A percentile compares a stretch with the other conserved stretches of the same genome.
phyloP scores from a whole-genome alignment of 495 filamentous ascomycete species.

The Penicillium atrosanguineum region DNA sequence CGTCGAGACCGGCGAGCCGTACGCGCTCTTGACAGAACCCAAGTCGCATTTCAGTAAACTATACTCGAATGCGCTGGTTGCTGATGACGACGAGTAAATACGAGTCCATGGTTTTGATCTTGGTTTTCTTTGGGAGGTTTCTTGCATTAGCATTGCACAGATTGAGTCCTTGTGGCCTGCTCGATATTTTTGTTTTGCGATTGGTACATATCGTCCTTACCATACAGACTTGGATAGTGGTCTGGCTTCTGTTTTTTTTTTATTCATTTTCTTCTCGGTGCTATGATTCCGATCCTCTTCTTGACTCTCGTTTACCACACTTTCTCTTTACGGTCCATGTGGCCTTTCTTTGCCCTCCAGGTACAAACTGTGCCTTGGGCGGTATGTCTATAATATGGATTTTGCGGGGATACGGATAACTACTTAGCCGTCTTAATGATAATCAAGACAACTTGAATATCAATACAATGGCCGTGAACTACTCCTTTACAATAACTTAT shows the following conservation, averaged over 20 bases:
- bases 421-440: conserved; percentile 10
- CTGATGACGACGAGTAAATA: conserved; percentile 22
- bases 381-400: conserved; percentile 13
- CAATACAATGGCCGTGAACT: neutral
- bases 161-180: conserved; percentile 10
- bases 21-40: conserved; percentile 27
- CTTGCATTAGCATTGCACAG: conserved; percentile 13
- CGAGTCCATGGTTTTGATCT: neutral
- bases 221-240: conserved; percentile 13
- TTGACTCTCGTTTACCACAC: conserved; percentile 15
- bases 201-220: conserved; percentile 28
- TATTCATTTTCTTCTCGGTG: neutral
- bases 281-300: conserved; percentile 14
- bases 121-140: neutral
- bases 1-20: conserved; percentile 46
- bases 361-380: neutral
- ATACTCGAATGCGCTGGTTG: conserved; percentile 27
- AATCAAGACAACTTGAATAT: conserved; percentile 12
- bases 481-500: neutral
- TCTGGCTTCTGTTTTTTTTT: conserved; percentile 15
- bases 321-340: conserved; percentile 1
- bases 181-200: conserved; percentile 9
- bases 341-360: neutral
- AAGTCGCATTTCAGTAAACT: conserved; percentile 33
- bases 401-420: neutral